Evolutionary conservation across 1,284 basidiomycete species (phyloP), one percentile per base, ranked within the genome.

Genomic region (Puccinia coronata): DNA sequence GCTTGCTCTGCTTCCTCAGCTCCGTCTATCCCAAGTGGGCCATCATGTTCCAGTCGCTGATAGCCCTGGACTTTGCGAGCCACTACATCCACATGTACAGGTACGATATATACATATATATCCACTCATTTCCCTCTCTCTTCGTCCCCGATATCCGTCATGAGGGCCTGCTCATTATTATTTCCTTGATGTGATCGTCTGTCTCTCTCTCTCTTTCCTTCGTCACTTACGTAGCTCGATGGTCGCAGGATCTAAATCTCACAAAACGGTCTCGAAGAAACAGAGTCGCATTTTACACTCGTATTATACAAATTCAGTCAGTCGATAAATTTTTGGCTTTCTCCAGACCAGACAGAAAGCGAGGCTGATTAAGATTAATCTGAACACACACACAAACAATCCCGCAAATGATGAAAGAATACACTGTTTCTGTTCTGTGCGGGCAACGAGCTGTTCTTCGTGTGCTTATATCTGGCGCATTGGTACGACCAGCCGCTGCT

Each of bases 361-460:
- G n/a, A n/a, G n/a, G n/a, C n/a, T n/a, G n/a, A n/a, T n/a, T n/a
- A n/a, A n/a, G n/a, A n/a, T n/a, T n/a, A n/a, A n/a, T n/a, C n/a
- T n/a, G n/a, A n/a, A n/a, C n/a, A n/a, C n/a, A n/a, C n/a, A n/a
- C n/a, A 36, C 67, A 51, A 39, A 43, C 18, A 49, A 28, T 0
- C 34, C 63, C 57, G 31, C 34, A 63, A 20, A n/a, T 39, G 28
- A 25, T 28, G 57, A 63, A 59, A 80, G 82, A 84, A 89, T 82
- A 94, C 92, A 3, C 90, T 99, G 28, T 99, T 99, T 88, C 87
- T 94, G 84, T 92, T 98, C 86, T 99, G 97, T 86, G 94, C 94
- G n/a, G 92, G 92, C 81, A 99, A 99, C 88, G 97, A 99, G 87
- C 87, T 96, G 80, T 99, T 98, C 89, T 99, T 95, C 87, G 94